These are phyloP conservation scores for Acanthamoeba royreba DNA, from an alignment of 208 protist genomes.

Conservation along the genomic window DNA sequence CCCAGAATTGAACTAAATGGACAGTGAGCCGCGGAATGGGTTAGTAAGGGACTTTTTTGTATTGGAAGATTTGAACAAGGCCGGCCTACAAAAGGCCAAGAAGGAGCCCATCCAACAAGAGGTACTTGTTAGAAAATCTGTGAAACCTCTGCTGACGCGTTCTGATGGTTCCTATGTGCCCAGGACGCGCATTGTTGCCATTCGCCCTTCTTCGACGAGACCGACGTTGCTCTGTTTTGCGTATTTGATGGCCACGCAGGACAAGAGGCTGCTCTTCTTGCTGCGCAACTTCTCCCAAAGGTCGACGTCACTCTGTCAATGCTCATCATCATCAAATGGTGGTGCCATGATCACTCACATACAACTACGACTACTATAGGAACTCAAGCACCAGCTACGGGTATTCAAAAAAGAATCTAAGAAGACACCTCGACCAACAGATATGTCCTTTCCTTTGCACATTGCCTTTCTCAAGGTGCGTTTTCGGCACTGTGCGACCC, in stretches of 20 bases:
- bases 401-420: neutral
- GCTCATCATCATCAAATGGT: neutral
- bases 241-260: neutral
- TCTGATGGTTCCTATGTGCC: neutral
- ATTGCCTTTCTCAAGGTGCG: neutral
- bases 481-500: neutral
- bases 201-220: neutral
- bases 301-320: neutral
- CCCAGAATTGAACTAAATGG: too few species aligned
- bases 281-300: neutral
- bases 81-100: neutral
- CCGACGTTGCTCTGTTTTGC: neutral
- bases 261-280: neutral
- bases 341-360: neutral
- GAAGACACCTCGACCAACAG: neutral
- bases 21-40: neutral
- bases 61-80: neutral
- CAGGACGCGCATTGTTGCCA: neutral
- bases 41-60: neutral
- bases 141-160: neutral
- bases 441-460: neutral
- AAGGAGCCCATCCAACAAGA: neutral
- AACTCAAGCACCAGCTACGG: neutral
- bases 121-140: neutral
- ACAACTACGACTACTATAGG: neutral